These are phyloP conservation scores for Mycena indigotica DNA, from an alignment of 768 basidiomycete species.

Conservation along the genomic window DNA sequence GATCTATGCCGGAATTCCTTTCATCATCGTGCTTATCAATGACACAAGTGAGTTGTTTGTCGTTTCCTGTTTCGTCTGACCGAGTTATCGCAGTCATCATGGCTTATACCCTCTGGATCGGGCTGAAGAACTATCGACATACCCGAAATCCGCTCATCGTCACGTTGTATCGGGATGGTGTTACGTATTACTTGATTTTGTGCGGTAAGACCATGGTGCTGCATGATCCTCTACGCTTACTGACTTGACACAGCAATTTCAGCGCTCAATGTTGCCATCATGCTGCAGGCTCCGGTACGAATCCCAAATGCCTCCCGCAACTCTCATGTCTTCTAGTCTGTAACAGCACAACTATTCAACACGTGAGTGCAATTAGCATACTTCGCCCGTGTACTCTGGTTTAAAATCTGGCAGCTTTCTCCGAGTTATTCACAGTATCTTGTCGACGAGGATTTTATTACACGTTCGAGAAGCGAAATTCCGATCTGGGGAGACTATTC, in stretches of 20 bases:
- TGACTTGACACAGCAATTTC: slow-evolving; percentile 15
- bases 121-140: slow-evolving; percentile 25
- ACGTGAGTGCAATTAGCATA: slow-evolving; percentile 3
- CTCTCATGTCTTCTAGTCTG: not conserved
- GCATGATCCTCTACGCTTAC: no score
- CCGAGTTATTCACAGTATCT: slow-evolving; percentile 15
- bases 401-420: slow-evolving; percentile 7
- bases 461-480: slow-evolving; percentile 13
- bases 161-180: slow-evolving; percentile 28
- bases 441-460: slow-evolving; percentile 17
- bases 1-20: slow-evolving; percentile 5
- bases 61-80: not conserved
- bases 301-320: not conserved
- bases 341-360: slow-evolving; percentile 15
- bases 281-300: slow-evolving; percentile 13
- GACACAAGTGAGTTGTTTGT: slow-evolving; percentile 11
- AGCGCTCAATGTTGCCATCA: slow-evolving; percentile 10
- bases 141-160: slow-evolving; percentile 23
- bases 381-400: not conserved
- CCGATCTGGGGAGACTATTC: not conserved
- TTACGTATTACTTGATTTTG: slow-evolving; percentile 28
- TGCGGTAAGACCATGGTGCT: slow-evolving; percentile 27
- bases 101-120: slow-evolving; percentile 26
- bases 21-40: slow-evolving; percentile 15
- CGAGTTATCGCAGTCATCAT: slow-evolving; percentile 24